phyloP scores from a whole-genome alignment of 495 filamentous ascomycete genomes.

The Tuber calosporum region DNA sequence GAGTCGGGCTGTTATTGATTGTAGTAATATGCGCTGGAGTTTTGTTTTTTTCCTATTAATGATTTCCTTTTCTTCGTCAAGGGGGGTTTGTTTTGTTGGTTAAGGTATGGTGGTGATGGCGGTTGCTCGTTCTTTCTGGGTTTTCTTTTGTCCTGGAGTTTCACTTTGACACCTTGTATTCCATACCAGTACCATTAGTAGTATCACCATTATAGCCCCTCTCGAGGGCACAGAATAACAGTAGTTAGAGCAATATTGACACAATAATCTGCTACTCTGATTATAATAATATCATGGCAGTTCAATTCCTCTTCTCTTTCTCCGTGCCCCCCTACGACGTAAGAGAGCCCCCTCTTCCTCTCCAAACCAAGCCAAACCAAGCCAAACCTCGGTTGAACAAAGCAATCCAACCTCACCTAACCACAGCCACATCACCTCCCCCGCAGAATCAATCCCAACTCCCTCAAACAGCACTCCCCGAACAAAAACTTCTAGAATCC shows the following conservation, averaged over 20 bases:
- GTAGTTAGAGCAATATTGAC: constrained; percentile 5
- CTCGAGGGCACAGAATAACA: not conserved
- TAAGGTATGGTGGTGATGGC: not conserved
- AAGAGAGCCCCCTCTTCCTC: too few relatives aligned
- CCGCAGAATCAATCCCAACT: too few relatives aligned
- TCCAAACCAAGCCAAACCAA: not conserved
- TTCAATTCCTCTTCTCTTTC: not conserved
- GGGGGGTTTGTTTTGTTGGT: not conserved
- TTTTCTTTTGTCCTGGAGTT: constrained; percentile 12
- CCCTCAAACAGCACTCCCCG: not conserved
- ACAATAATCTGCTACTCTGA: constrained; percentile 1
- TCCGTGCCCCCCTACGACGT: not conserved
- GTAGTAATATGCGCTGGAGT: not conserved
- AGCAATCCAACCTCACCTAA: too few relatives aligned
- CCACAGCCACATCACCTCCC: too few relatives aligned
- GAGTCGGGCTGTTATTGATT: not conserved
- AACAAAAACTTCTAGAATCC: not conserved
- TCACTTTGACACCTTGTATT: not conserved
- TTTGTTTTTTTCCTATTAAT: not conserved
- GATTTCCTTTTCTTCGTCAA: not conserved
- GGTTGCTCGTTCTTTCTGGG: not conserved
- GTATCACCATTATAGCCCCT: not conserved
- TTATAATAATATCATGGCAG: not conserved
- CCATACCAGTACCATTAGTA: not conserved
- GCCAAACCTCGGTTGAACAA: too few relatives aligned